A percentile compares a stretch with the other conserved stretches of the same genome.
Conservation (phyloP, 441 rosid genomes). For the Jatropha podagrica region DNA sequence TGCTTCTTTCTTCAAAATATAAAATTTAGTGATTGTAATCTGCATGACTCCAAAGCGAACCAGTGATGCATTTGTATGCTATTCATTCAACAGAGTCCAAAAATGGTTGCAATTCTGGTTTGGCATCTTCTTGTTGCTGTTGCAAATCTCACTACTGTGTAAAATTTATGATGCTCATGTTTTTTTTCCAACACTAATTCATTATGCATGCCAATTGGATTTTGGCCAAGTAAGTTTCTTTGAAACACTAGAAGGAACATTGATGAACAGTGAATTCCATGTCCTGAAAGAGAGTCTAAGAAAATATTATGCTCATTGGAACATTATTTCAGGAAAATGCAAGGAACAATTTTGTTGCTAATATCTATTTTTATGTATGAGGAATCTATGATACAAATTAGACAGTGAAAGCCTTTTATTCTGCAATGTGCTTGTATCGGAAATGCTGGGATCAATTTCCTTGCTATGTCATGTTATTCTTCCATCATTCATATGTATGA, state of each 20-base stretch:
- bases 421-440: neutral
- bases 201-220: neutral
- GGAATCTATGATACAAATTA: neutral
- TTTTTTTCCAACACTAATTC: neutral
- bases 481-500: constrained; percentile 22
- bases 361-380: neutral
- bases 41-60: neutral
- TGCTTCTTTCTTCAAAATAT: constrained; percentile 11
- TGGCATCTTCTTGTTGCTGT: neutral
- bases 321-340: neutral
- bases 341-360: neutral
- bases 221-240: neutral
- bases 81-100: neutral
- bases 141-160: neutral
- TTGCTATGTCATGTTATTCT: constrained; percentile 7
- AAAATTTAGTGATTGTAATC: neutral
- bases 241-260: neutral
- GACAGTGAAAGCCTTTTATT: neutral
- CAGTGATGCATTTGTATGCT: neutral
- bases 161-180: neutral
- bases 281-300: constrained; percentile 4
- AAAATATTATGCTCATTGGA: neutral
- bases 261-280: constrained; percentile 2
- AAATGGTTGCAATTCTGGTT: neutral
- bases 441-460: constrained; percentile 20